These are phyloP conservation scores for Biancaea sappan DNA, from an alignment of 306 rosid genomes.

Conservation along the genomic window DNA sequence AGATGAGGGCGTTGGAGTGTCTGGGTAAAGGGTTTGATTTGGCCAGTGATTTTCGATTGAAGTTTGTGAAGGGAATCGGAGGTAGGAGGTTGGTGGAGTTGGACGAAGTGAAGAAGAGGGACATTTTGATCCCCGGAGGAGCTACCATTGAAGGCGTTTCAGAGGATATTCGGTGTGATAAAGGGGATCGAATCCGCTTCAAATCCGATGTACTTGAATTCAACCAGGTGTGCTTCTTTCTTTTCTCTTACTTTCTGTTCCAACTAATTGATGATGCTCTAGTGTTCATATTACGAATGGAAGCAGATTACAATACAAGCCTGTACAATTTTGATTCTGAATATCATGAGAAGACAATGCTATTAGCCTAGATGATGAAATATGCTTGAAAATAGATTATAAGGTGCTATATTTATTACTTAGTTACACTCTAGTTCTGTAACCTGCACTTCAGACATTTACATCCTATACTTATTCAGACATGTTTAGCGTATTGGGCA, in stretches of 20 bases:
- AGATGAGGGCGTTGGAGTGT: conserved; percentile 70
- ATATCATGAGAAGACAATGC: background rate
- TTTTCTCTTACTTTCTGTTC: background rate
- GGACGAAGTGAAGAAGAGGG: conserved; percentile 65
- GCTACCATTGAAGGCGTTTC: conserved; percentile 65
- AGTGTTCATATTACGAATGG: background rate
- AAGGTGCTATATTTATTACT: background rate
- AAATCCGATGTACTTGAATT: conserved; percentile 89
- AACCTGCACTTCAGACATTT: background rate
- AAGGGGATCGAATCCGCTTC: conserved; percentile 94
- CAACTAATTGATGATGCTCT: too few relatives aligned
- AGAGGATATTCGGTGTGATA: conserved; percentile 80
- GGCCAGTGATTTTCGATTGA: conserved; percentile 79
- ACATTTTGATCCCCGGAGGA: conserved; percentile 83
- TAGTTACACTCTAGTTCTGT: background rate
- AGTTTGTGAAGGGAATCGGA: conserved; percentile 70
- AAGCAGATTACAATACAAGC: too few relatives aligned
- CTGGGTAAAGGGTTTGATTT: conserved; percentile 90
- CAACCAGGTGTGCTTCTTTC: conserved; percentile 60
- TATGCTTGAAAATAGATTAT: background rate
- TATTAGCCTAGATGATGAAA: background rate
- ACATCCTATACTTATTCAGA: background rate
- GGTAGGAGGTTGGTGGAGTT: conserved; percentile 70
- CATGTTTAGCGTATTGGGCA: background rate
- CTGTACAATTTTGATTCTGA: background rate